Evolutionary conservation across 108 stramenopile species (phyloP), one percentile per base, ranked within the genome.

Genomic region (Licmophora abbreviata): DNA sequence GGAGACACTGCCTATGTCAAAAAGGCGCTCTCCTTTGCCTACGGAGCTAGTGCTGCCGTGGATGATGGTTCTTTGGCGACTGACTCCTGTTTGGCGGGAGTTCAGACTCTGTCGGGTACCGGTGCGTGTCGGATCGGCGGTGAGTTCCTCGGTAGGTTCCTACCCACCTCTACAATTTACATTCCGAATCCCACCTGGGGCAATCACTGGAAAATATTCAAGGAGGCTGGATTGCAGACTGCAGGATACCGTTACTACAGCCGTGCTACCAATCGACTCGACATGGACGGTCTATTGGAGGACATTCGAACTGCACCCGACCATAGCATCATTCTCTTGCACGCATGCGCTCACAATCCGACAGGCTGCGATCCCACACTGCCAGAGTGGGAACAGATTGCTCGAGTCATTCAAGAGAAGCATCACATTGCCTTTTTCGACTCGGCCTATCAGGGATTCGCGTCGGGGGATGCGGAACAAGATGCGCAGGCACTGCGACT

Each of bases 301-400:
- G 95, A 97, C 60, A 54, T 99, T 4, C 30, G 63, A 34, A 59
- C 51, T 22, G 95, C 95, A 6, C 85, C 86, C 3, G 75, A 93
- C 26, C 88, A 86, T 30, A 80, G 80, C 36, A 66, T 91, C 47
- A 68, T 99, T 51, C 69, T 99, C 36, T 63, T 99, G 4, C 98
- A 99, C 69, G 97, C 95, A 46, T 99, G 98, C 71, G 97, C 98
- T 14, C 98, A 99, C 83, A 99, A 99, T 70, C 96, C 97, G 15
- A 99, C 98, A 10, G 98, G 98, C 28, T 85, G 83, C 44, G 98
- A 99, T 70, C 98, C 97, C 14, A 82, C 89, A 42, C 47, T 49
- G 49, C 76, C 86, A 10, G 89, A 97, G 74, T 99, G 98, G 98
- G 42, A 55, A 29, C 58, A 69, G 34, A 62, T 99, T 43, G 77